Evolutionary conservation across 371 early-diverging fungal species (phyloP).

Genomic region (Lichtheimia ornata): DNA sequence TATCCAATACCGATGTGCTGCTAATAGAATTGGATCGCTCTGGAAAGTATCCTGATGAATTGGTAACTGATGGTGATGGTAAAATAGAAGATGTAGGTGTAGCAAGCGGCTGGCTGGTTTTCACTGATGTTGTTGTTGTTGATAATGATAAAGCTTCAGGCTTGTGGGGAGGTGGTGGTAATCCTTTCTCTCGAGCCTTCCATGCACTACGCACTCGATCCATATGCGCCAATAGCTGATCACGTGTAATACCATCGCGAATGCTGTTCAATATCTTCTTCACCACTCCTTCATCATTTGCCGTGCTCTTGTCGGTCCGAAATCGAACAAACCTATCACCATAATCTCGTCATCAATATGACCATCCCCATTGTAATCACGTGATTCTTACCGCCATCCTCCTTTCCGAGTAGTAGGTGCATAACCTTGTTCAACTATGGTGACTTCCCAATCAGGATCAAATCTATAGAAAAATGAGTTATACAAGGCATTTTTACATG

Average conservation of each 20-base stretch:
- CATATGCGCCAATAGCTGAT: constrained; percentile 45
- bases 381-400: constrained; percentile 55
- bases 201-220: constrained; percentile 61
- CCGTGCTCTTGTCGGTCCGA: constrained; percentile 69
- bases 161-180: constrained; percentile 31
- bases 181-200: constrained; percentile 60
- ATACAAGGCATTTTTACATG: background rate
- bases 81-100: constrained; percentile 21
- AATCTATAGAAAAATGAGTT: constrained; percentile 31
- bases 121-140: background rate
- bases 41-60: constrained; percentile 14
- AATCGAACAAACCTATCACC: constrained; percentile 59
- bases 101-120: background rate
- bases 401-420: constrained; percentile 59
- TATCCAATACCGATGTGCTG: constrained; percentile 3
- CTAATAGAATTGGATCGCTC: background rate
- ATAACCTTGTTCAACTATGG: constrained; percentile 64
- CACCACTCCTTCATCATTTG: constrained; percentile 65
- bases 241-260: constrained; percentile 56
- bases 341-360: background rate
- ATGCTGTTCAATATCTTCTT: constrained; percentile 56
- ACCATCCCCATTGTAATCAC: background rate
- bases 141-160: constrained; percentile 13
- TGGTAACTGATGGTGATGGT: constrained; percentile 20
- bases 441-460: constrained; percentile 59